Evolutionary conservation across 2,329 filamentous ascomycete genomes (phyloP).

Genomic region (Aspergillus tamarii): DNA sequence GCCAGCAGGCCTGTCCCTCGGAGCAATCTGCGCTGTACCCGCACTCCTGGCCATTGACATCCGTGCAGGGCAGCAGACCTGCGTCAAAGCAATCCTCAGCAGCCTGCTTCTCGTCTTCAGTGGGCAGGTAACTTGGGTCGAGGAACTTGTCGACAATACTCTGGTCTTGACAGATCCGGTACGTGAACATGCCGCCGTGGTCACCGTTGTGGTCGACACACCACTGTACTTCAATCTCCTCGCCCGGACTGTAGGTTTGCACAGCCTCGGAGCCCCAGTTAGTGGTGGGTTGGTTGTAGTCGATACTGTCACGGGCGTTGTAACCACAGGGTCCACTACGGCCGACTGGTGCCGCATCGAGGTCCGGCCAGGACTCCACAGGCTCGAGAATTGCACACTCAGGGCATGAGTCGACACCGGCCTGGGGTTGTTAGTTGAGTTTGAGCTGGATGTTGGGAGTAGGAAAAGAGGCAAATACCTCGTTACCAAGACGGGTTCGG

Average conservation of each 20-base stretch:
- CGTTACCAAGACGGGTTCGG: slow-evolving; percentile 48
- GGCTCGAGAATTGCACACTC: slow-evolving; percentile 61
- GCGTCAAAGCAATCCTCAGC: slow-evolving; percentile 58
- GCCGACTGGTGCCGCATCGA: slow-evolving; percentile 50
- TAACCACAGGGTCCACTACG: slow-evolving; percentile 58
- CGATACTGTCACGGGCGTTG: slow-evolving; percentile 56
- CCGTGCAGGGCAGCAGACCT: slow-evolving; percentile 53
- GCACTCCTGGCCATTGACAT: slow-evolving; percentile 55
- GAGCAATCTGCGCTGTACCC: slow-evolving; percentile 54
- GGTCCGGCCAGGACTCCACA: slow-evolving; percentile 54
- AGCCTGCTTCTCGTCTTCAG: slow-evolving; percentile 55
- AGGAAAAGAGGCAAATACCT: slow-evolving; percentile 37
- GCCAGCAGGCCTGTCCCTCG: slow-evolving; percentile 48
- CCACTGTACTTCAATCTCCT: slow-evolving; percentile 57
- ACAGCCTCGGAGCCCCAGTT: slow-evolving; percentile 52
- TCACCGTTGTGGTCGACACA: slow-evolving; percentile 61
- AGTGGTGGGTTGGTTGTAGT: slow-evolving; percentile 54
- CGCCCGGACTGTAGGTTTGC: slow-evolving; percentile 50
- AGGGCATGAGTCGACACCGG: slow-evolving; percentile 55
- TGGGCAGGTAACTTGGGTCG: slow-evolving; percentile 52
- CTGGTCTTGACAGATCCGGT: slow-evolving; percentile 58
- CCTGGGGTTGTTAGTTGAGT: slow-evolving; percentile 23
- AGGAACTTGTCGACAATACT: slow-evolving; percentile 55
- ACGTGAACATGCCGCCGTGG: slow-evolving; percentile 61
- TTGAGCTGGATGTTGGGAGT: neutral